Evolutionary conservation across 1,139 yeast genomes (phyloP), one percentile per base, ranked within the genome.

Genomic region (Pichia sp.): DNA sequence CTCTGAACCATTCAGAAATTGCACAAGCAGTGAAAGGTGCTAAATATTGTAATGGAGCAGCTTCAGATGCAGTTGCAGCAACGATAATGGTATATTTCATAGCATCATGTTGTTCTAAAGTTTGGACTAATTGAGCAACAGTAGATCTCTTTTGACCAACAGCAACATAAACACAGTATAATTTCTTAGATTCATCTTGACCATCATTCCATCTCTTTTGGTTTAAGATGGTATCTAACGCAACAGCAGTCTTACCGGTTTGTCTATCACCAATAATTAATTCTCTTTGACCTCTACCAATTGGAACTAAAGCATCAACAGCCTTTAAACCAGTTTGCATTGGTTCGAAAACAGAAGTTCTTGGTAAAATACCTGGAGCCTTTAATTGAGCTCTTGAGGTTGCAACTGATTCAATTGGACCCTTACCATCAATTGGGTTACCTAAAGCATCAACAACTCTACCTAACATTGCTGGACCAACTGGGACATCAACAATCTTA

Each of bases 1-100:
- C 98, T 84, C 98, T 89, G 94, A 92, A 92, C 98, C 98, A 92
- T 80, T 92, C 99, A 79, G 97, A 97, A 72, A 94, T 90, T 69
- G 99, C 96, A 73, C 95, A 85, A 65, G 92, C 99, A 65, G 98
- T 89, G 96, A 94, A 92, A 72, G 99, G 99, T 79, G 99, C 98
- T 72, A 92, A 79, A 80, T 89, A 92, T 82, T 92, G 99, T 75
- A 94, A 82, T 73, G 98, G 99, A 74, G 99, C 98, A 65, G 98
- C 98, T 80, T 92, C 98, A 59, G 98, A 94, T 64, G 99, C 99
- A 68, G 99, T 94, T 67, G 98, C 99, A 59, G 98, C 97, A 71
- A 92, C 97, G 73, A 92, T 81, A 76, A 92, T 86, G 66, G 97
- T 76, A 84, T 92, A 92, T 79, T 92, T 89, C 76, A 94, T 78